Evolutionary conservation across 139 green algal genomes (phyloP), one percentile per base, ranked within the genome.

Genomic region (Dunaliella sp.): DNA sequence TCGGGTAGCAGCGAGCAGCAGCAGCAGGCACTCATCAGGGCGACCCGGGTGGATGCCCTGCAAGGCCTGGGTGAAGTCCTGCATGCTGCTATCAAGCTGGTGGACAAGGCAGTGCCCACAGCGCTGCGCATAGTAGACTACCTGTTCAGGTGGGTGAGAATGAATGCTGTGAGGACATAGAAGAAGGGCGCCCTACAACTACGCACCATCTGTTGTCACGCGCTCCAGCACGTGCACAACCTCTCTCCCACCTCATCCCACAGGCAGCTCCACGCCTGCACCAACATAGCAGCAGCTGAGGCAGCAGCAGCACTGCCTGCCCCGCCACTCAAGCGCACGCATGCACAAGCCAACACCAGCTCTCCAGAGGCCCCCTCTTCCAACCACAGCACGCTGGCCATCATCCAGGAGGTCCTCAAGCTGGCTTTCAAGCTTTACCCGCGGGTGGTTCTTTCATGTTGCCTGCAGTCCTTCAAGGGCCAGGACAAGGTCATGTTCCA

Each of bases 391-490:
- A 3, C 38, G 26, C 3, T 73, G 24, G n/a, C 76, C 32, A 28
- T 88, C 25, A 34, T 89, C 16, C 77, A 36, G 1, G 35, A 33
- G 25, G 38, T 81, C 26, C 76, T 87, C 31, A 28, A 75, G 1
- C 78, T 38, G 30, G 81, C 85, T 30, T 90, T 87, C 74, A 31
- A 25, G 3, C 74, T 80, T 48, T 88, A 84, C 77, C 84, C 85
- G 16, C 87, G 89, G 25, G 88, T 93, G 30, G 88, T 93, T 36
- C 82, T 93, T 65, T 83, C 88, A 1, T 86, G 84, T 0, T 90
- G 84, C 83, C 57, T 93, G 36, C 87, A 90, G 32, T 79, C 89
- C 1, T 83, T 86, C 26, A 89, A 88, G 30, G 72, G 75, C 36
- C 83, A 78, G 30, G 33, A 81, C 37, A 32, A 48, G 7, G 78